phyloP scores from a whole-genome alignment of 306 rosid genomes.

The Prunus armeniaca region DNA sequence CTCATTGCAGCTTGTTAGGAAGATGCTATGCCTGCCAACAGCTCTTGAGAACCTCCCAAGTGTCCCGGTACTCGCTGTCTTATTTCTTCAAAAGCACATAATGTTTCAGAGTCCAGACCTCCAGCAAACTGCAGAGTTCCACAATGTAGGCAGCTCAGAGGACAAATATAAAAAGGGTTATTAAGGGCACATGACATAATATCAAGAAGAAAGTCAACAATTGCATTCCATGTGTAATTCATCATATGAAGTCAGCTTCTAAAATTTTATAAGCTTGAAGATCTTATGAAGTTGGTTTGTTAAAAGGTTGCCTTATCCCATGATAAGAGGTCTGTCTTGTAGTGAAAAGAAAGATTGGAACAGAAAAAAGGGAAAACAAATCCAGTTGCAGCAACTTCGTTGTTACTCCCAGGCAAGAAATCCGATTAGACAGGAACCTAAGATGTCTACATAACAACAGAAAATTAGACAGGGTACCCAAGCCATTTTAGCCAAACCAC shows the following conservation, averaged over 20 bases:
- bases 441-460: neutral
- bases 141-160: neutral
- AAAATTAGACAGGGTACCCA: neutral
- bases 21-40: conserved; percentile 55
- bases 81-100: conserved; percentile 82
- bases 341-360: neutral
- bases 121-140: conserved; percentile 72
- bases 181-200: neutral
- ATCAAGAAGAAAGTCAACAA: neutral
- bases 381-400: neutral
- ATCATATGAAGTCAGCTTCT: neutral
- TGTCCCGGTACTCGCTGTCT: conserved; percentile 62
- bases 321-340: neutral
- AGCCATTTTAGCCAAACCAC: conserved; percentile 1
- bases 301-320: neutral
- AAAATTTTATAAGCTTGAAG: neutral
- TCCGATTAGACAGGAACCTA: neutral
- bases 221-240: neutral
- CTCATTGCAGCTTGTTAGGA: conserved; percentile 31
- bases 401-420: neutral
- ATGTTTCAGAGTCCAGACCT: conserved; percentile 84
- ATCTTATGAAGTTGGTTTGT: neutral
- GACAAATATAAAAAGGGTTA: neutral
- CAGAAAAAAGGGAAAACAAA: neutral
- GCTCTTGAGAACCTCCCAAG: conserved; percentile 52